phyloP scores from a whole-genome alignment of 2,329 filamentous ascomycete genomes.

The Xylariaceae sp. region DNA sequence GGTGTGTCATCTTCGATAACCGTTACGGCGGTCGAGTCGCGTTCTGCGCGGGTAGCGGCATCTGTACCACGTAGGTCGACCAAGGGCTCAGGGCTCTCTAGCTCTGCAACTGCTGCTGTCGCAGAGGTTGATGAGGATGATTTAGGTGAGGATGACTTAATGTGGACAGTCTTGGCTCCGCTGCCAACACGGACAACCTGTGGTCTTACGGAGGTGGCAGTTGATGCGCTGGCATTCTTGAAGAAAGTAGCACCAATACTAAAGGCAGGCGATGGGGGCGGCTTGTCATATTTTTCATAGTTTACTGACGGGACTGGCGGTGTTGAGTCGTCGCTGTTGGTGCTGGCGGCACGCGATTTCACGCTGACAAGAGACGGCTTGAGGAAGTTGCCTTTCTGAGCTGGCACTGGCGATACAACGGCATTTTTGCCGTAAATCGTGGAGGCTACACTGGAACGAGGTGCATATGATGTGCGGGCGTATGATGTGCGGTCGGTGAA shows the following conservation, averaged over 20 bases:
- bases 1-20: slow-evolving; percentile 59
- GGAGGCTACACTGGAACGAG: slow-evolving; percentile 80
- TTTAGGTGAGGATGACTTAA: slow-evolving; percentile 32
- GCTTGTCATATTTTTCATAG: slow-evolving; percentile 60
- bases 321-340: slow-evolving; percentile 57
- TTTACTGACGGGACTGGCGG: slow-evolving; percentile 79
- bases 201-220: slow-evolving; percentile 61
- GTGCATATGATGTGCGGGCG: slow-evolving; percentile 63
- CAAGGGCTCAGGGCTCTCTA: slow-evolving; percentile 30
- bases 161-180: slow-evolving; percentile 48
- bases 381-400: slow-evolving; percentile 84
- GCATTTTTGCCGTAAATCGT: slow-evolving; percentile 94
- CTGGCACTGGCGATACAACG: slow-evolving; percentile 74
- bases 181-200: slow-evolving; percentile 66
- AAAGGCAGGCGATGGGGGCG: slow-evolving; percentile 58
- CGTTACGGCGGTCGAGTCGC: slow-evolving; percentile 54
- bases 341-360: slow-evolving; percentile 68
- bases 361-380: slow-evolving; percentile 95
- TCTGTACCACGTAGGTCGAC: slow-evolving; percentile 17
- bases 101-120: slow-evolving; percentile 29
- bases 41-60: slow-evolving; percentile 9
- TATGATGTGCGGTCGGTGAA: slow-evolving; percentile 67
- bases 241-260: slow-evolving; percentile 73
- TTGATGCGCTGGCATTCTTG: slow-evolving; percentile 65
- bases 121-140: slow-evolving; percentile 29